A percentile compares a stretch with the other conserved stretches of the same genome.
Conservation (phyloP, 345 rosid species). For the Eucalyptus regnans region DNA sequence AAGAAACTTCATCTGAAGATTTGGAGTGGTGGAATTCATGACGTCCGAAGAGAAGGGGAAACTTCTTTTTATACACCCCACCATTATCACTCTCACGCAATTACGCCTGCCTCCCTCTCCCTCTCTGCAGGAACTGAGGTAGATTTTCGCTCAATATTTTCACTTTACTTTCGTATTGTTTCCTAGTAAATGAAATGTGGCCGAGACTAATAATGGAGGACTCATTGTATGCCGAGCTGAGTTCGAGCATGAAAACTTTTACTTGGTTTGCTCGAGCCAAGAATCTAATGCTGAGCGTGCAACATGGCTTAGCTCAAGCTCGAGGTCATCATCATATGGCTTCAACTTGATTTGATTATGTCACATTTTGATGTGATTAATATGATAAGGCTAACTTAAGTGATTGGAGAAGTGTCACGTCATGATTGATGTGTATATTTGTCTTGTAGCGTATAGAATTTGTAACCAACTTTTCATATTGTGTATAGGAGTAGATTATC, state of each 20-base stretch:
- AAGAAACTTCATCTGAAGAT: background rate
- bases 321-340: background rate
- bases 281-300: background rate
- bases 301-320: background rate
- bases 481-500: background rate
- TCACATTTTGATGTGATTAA: background rate
- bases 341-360: background rate
- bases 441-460: background rate
- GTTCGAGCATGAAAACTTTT: background rate
- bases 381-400: background rate
- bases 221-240: background rate
- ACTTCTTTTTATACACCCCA: background rate
- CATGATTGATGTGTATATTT: background rate
- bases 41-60: background rate
- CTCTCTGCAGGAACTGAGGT: background rate
- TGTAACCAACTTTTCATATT: background rate
- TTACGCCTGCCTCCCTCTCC: background rate
- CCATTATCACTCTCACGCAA: background rate
- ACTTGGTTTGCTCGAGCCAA: background rate
- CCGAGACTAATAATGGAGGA: background rate
- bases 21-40: background rate
- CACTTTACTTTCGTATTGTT: background rate
- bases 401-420: background rate
- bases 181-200: background rate
- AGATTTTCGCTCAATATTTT: background rate